Evolutionary conservation across 768 basidiomycete genomes (phyloP).

Genomic region (Ramaria rubella): DNA sequence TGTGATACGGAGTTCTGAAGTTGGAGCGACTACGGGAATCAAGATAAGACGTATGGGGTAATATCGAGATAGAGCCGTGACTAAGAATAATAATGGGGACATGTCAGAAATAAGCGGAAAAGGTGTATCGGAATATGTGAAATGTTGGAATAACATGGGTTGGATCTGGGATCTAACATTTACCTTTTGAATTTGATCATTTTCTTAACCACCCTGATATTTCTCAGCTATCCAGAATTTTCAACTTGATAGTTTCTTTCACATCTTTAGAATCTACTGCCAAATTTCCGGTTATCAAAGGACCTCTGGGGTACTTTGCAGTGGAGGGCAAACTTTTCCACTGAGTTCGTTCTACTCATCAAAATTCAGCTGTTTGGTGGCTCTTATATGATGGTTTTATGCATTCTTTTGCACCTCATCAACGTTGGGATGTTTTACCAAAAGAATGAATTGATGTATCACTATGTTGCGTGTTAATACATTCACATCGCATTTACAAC

Average conservation of each 20-base stretch:
- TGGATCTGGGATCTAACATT: too few species aligned
- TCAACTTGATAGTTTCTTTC: slow-evolving; percentile 30
- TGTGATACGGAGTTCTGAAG: too few species aligned
- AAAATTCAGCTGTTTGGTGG: slow-evolving; percentile 26
- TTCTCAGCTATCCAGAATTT: slow-evolving; percentile 19
- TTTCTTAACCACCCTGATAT: slow-evolving; percentile 23
- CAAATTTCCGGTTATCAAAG: slow-evolving; percentile 18
- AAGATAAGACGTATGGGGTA: too few species aligned
- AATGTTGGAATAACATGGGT: too few species aligned
- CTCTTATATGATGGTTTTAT: too few species aligned
- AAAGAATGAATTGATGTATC: not conserved
- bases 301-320: slow-evolving; percentile 16
- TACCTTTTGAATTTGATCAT: slow-evolving; percentile 20
- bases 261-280: slow-evolving; percentile 24
- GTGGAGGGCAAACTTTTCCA: slow-evolving; percentile 30
- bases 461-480: not conserved
- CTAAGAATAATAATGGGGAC: too few species aligned
- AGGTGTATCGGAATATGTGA: too few species aligned
- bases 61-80: too few species aligned
- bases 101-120: too few species aligned
- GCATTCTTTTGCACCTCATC: not conserved
- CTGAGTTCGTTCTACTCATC: slow-evolving; percentile 23
- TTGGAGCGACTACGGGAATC: too few species aligned
- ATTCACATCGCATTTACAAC: not conserved
- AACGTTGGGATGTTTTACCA: not conserved